Percentiles rank a stretch among this genome's conserved stretches.
phyloP scores from a whole-genome alignment of 176 grass and related monocot species.

The Zoysia japonica region DNA sequence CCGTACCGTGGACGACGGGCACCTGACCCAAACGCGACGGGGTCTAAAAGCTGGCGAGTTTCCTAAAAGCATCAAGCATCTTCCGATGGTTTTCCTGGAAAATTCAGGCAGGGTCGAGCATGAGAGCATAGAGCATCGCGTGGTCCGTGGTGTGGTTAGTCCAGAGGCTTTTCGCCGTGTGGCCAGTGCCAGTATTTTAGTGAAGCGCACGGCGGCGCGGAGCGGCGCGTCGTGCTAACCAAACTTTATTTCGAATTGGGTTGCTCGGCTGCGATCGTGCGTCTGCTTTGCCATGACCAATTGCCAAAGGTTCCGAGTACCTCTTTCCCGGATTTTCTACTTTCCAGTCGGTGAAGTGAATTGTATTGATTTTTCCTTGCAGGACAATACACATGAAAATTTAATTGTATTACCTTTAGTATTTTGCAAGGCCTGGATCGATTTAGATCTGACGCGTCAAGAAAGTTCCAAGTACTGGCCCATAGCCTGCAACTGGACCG shows the following conservation, averaged over 20 bases:
- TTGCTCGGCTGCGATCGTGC: neutral
- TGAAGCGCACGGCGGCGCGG: neutral
- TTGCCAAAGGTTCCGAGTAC: no score
- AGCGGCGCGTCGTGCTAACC: constrained; percentile 3
- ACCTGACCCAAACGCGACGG: neutral
- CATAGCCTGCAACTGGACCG: neutral
- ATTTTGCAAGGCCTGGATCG: no score
- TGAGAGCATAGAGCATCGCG: neutral
- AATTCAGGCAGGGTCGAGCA: neutral
- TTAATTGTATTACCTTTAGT: no score
- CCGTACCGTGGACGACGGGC: neutral
- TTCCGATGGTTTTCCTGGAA: neutral
- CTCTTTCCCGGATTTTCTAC: no score
- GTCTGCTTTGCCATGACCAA: neutral
- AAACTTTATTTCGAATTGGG: constrained; percentile 31
- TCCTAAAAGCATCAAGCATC: neutral
- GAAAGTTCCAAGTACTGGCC: no score
- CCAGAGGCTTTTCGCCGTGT: constrained; percentile 1
- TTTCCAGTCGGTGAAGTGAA: no score
- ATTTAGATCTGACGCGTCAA: no score
- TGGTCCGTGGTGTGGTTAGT: neutral
- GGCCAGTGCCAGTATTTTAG: neutral
- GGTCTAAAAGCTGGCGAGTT: neutral
- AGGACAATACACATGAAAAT: no score
- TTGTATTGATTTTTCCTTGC: no score